A percentile compares a stretch with the other conserved stretches of the same genome.
These are phyloP conservation scores for Leccinum disarticulatum DNA, from an alignment of 768 basidiomycete species.

Conservation along the genomic window DNA sequence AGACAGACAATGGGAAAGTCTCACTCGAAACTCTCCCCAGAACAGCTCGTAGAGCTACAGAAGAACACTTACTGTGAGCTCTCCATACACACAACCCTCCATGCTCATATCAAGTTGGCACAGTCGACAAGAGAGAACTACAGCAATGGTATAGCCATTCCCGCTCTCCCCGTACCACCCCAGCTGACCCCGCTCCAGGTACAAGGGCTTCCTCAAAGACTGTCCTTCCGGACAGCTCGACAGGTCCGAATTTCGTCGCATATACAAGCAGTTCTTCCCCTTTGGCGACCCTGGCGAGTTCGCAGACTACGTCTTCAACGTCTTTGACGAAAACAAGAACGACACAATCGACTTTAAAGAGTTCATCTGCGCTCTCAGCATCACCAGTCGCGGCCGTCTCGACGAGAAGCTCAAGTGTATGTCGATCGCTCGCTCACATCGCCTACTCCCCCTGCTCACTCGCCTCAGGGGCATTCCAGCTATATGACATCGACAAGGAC, in stretches of 20 bases:
- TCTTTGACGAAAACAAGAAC: constrained; percentile 93
- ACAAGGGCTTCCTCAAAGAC: constrained; percentile 99
- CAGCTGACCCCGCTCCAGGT: constrained; percentile 51
- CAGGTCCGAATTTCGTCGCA: constrained; percentile 92
- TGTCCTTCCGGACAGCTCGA: constrained; percentile 96
- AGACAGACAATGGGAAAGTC: constrained; percentile 87
- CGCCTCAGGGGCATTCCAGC: constrained; percentile 92
- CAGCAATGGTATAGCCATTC: constrained; percentile 74
- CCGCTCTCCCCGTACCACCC: constrained; percentile 4
- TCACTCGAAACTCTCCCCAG: constrained; percentile 91
- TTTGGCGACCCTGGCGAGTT: constrained; percentile 98
- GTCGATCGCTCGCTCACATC: constrained; percentile 39
- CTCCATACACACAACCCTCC: constrained; percentile 4
- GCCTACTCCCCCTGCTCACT: constrained; percentile 13
- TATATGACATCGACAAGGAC: constrained; percentile 99
- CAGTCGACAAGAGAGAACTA: constrained; percentile 95
- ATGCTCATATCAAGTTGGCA: constrained; percentile 11
- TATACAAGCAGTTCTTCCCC: constrained; percentile 99
- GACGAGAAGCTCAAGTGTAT: constrained; percentile 98
- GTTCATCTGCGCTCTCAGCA: constrained; percentile 96
- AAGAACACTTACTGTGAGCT: constrained; percentile 94
- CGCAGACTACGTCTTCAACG: constrained; percentile 98
- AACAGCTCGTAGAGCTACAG: constrained; percentile 93
- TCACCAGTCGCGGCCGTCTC: constrained; percentile 88
- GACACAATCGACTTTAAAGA: constrained; percentile 99